These are phyloP conservation scores for Rubia yunnanensis DNA, from an alignment of 257 asterid genomes.

Conservation along the genomic window DNA sequence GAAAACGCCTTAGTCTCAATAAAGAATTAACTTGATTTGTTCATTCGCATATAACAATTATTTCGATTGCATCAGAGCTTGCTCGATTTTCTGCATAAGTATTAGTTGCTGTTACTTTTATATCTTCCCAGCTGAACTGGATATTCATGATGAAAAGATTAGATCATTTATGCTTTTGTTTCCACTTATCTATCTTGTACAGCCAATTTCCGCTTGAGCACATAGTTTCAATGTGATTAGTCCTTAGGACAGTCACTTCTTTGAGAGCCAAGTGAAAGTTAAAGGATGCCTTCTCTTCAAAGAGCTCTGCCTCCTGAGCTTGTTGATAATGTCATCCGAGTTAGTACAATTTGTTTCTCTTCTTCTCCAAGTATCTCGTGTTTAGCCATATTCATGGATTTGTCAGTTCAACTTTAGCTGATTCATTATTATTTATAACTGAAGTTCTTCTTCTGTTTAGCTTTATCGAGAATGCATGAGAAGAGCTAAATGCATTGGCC, in stretches of 20 bases:
- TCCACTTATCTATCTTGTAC: not conserved
- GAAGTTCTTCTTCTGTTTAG: conserved; percentile 22
- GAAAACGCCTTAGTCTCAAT: not conserved
- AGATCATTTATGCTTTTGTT: too few relatives aligned
- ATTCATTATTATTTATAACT: not conserved
- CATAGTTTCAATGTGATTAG: not conserved
- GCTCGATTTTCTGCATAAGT: not conserved
- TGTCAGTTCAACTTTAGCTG: not conserved
- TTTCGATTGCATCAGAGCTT: not conserved
- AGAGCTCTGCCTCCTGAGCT: conserved; percentile 94
- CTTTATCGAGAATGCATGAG: conserved; percentile 89
- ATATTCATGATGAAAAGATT: too few relatives aligned
- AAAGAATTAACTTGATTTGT: not conserved
- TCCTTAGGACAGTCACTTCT: not conserved
- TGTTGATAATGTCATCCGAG: conserved; percentile 76
- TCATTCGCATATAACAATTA: too few relatives aligned
- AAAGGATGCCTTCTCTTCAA: conserved; percentile 78
- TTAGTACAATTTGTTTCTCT: conserved; percentile 18
- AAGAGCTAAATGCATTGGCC: conserved; percentile 84
- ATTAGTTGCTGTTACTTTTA: too few relatives aligned
- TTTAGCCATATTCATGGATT: not conserved
- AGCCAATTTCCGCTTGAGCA: not conserved
- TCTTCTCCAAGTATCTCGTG: not conserved
- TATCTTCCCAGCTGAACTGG: too few relatives aligned
- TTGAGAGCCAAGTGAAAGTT: not conserved